Evolutionary conservation across 1,284 basidiomycete species (phyloP), one percentile per base, ranked within the genome.

Genomic region (Schizophyllum amplum): DNA sequence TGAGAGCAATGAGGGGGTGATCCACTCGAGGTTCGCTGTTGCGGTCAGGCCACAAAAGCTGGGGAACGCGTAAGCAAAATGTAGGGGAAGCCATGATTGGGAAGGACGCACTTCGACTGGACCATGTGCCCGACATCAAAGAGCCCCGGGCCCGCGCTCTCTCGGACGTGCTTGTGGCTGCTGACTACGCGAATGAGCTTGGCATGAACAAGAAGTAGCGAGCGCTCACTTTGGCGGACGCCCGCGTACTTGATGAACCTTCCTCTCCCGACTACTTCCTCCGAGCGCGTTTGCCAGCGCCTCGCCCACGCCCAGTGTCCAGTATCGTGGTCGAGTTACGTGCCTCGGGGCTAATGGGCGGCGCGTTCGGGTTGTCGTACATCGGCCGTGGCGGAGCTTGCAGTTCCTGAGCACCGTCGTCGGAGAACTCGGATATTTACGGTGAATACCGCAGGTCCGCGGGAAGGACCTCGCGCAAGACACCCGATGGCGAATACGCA

Each of bases 41-140:
- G 81, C 81, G 4, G 84, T 83, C 26, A 82, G 75, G 2, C 92
- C 92, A 42, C 82, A 83, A 75, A 94, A 92, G 62, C 84, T 87
- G 21, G 54, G 33, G 24, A 52, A 24, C 57, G 60, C 47, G 52
- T 47, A 51, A 54, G 56, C 53, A 55, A 25, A 47, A 54, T 9
- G 27, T 51, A 25, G 11, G 47, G 51, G 54, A 56, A 54, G 55
- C 55, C 58, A 58, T 47, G 11, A n/a, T 46, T n/a, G n/a, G 11
- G 42, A 9, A 59, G 47, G 26, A 55, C 64, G 57, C 64, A 90
- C 88, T 83, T 87, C 57, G 88, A 86, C 72, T 94, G 92, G 42
- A 92, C 90, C 96, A 99, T 99, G 74, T 99, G 96, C 26, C 93
- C 92, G 33, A 99, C 97, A 69, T 99, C 96, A 70, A 99, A 99